A percentile compares a stretch with the other conserved stretches of the same genome.
Conservation (phyloP, 2,329 filamentous ascomycete genomes). For the Trichophyton simii region DNA sequence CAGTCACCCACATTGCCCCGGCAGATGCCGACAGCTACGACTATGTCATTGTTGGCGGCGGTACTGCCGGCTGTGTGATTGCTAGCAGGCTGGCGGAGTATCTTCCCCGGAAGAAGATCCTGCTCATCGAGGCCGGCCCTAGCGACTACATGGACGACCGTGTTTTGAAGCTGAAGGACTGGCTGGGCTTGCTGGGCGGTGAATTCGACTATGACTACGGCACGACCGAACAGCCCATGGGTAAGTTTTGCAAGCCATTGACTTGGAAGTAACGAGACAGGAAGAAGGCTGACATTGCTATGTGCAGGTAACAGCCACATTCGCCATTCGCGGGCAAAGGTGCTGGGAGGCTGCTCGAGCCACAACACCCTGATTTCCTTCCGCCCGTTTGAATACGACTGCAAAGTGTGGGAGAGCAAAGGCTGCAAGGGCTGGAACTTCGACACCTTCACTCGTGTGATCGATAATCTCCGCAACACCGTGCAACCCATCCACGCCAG, state of each 20-base stretch:
- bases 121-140: slow-evolving; percentile 78
- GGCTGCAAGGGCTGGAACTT: slow-evolving; percentile 81
- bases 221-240: slow-evolving; percentile 77
- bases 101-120: slow-evolving; percentile 65
- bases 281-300: slow-evolving; percentile 4
- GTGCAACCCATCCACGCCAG: slow-evolving; percentile 75
- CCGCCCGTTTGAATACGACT: slow-evolving; percentile 79
- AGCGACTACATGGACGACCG: slow-evolving; percentile 81
- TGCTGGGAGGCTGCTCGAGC: slow-evolving; percentile 81
- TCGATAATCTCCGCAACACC: slow-evolving; percentile 80
- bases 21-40: slow-evolving; percentile 58
- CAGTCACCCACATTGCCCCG: slow-evolving; percentile 54
- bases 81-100: slow-evolving; percentile 70
- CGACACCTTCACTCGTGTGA: slow-evolving; percentile 65
- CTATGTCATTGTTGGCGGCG: slow-evolving; percentile 75
- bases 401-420: slow-evolving; percentile 67
- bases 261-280: neutral
- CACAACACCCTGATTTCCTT: slow-evolving; percentile 93
- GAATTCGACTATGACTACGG: slow-evolving; percentile 86
- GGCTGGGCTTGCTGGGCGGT: slow-evolving; percentile 71
- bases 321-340: slow-evolving; percentile 82
- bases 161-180: slow-evolving; percentile 75
- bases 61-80: slow-evolving; percentile 75
- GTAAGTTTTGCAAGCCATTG: slow-evolving; percentile 21
- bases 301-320: slow-evolving; percentile 71